Evolutionary conservation across 495 filamentous ascomycete genomes (phyloP), one percentile per base, ranked within the genome.

Genomic region (Xylaria nigripes): DNA sequence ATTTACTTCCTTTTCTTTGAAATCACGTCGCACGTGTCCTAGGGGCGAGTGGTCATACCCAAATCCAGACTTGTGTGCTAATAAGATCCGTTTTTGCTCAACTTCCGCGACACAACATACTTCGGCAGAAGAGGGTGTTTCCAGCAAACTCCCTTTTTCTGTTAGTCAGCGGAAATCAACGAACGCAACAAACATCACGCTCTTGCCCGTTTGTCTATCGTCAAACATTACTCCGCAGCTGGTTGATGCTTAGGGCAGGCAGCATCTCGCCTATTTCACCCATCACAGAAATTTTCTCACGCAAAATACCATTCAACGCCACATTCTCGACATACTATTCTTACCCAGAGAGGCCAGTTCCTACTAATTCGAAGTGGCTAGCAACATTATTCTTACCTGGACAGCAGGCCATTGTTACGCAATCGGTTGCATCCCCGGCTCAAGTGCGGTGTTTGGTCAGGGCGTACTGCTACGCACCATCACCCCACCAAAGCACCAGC

Each of bases 391-490:
- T 22, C 16, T 23, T n/a, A 23, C 19, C 19, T 10, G 44, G 8
- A 36, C 12, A 19, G 27, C 25, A 30, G 13, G 42, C 29, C 27
- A 21, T 42, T 22, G 12, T 22, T 52, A 16, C 22, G 22, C 27
- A 18, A 25, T 41, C 18, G 13, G n/a, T 24, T 34, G 12, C 7
- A 29, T 44, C 1, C 8, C 40, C 15, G 25, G 34, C 21, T 42
- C 15, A 45, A n/a, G 27, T 16, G 24, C 41, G 25, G 13, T 18
- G 50, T 44, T 29, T 24, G 36, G 44, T 62, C 53, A 54, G 54
- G 50, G 41, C 47, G 34, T 7, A 50, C 36, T 44, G 55, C 52
- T 59, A 55, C 60, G 55, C 55, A 53, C 50, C 53, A 54, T 58
- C 42, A 18, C 29, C 42, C 45, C 44, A 55, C 41, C 24, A 47